phyloP scores from a whole-genome alignment of 2,329 filamentous ascomycete species.

The Aspergillus costaricaensis region DNA sequence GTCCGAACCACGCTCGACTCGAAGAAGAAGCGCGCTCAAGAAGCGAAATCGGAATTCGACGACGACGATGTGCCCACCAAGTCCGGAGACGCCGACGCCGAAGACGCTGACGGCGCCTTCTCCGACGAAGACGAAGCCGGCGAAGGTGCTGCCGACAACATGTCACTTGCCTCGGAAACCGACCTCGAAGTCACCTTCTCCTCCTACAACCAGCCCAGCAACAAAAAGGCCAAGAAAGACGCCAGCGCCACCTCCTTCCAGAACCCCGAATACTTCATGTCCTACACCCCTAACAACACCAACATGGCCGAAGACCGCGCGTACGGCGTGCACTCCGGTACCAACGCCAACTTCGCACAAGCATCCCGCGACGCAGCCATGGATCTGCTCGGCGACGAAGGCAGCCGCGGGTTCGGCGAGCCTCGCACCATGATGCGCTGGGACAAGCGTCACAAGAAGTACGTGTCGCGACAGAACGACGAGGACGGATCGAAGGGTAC shows the following conservation, averaged over 20 bases:
- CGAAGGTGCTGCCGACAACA: conserved; percentile 46
- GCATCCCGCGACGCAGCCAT: conserved; percentile 85
- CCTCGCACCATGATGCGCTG: conserved; percentile 80
- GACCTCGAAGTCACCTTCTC: conserved; percentile 73
- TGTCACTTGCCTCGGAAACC: conserved; percentile 61
- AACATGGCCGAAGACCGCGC: conserved; percentile 86
- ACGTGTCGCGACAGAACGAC: conserved; percentile 88
- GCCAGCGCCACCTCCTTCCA: conserved; percentile 61
- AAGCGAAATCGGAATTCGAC: conserved; percentile 28
- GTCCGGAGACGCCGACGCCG: conserved; percentile 28
- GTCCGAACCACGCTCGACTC: conserved; percentile 45
- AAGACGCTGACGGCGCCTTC: conserved; percentile 40
- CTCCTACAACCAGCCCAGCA: conserved; percentile 54
- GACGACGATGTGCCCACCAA: not conserved
- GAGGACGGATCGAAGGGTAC: conserved; percentile 82
- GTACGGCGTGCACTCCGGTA: conserved; percentile 88
- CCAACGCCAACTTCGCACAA: conserved; percentile 75
- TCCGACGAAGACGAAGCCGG: conserved; percentile 44
- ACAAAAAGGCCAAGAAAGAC: conserved; percentile 56
- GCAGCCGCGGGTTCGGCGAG: conserved; percentile 72
- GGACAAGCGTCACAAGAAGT: conserved; percentile 97
- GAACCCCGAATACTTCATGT: conserved; percentile 93
- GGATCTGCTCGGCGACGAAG: conserved; percentile 90
- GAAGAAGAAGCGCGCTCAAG: conserved; percentile 43
- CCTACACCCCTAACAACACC: conserved; percentile 79